Conservation (phyloP, 345 rosid species). For the Pelargonium nanum region DNA sequence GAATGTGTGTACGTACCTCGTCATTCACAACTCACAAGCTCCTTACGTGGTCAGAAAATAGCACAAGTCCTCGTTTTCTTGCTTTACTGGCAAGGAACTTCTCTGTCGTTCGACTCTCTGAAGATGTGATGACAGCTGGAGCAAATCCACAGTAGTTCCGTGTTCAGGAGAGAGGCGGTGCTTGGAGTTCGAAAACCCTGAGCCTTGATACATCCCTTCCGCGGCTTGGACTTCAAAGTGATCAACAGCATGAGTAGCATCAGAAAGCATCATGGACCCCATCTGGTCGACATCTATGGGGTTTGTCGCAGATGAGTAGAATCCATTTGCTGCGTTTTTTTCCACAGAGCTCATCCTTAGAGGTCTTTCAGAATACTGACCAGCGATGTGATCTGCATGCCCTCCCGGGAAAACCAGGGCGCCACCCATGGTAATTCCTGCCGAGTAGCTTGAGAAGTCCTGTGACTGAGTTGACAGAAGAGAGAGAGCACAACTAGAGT, state of each 20-base stretch:
- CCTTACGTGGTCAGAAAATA: constrained; percentile 25
- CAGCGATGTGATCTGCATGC: constrained; percentile 3
- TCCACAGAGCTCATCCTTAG: constrained; percentile 16
- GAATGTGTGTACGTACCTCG: constrained; percentile 12
- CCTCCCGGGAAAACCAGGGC: constrained; percentile 15
- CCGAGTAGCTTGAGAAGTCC: constrained; percentile 20
- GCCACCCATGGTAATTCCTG: constrained; percentile 18
- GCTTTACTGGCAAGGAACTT: constrained; percentile 40
- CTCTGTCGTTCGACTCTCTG: constrained; percentile 62
- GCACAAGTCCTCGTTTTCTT: constrained; percentile 34
- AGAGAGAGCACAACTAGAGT: constrained; percentile 51
- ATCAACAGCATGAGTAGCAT: constrained; percentile 16
- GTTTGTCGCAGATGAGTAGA: constrained; percentile 20
- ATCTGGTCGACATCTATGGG: constrained; percentile 27
- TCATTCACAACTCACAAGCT: background rate
- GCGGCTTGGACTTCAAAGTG: constrained; percentile 21
- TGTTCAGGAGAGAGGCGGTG: constrained; percentile 24
- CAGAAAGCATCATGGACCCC: constrained; percentile 20
- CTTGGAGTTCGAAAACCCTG: constrained; percentile 19
- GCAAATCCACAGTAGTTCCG: constrained; percentile 50
- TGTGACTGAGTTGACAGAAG: constrained; percentile 55
- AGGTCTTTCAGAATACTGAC: constrained; percentile 19
- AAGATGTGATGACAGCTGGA: constrained; percentile 64
- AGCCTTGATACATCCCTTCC: constrained; percentile 21
- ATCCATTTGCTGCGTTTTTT: constrained; percentile 20